Evolutionary conservation across 495 filamentous ascomycete species (phyloP).

Genomic region (Penicillium cosmopolitanum): DNA sequence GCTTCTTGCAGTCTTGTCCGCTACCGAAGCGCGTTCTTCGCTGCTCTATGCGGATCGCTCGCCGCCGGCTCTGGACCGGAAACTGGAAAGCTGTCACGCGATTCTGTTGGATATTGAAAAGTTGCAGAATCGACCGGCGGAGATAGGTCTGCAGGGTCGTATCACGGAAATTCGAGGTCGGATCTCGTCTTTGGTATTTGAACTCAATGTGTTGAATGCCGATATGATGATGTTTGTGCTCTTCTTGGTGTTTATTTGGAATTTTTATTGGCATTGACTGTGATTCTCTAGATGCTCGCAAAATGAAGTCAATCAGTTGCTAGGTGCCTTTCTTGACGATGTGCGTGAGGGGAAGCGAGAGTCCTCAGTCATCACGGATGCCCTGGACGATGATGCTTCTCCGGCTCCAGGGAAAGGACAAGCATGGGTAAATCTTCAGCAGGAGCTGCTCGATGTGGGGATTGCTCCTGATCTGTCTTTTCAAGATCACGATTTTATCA

Average conservation of each 20-base stretch:
- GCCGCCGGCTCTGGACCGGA: constrained; percentile 3
- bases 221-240: constrained; percentile 28
- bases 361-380: constrained; percentile 1
- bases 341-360: constrained; percentile 13
- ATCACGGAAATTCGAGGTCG: constrained; percentile 20
- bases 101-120: constrained; percentile 20
- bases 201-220: constrained; percentile 21
- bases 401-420: constrained; percentile 5
- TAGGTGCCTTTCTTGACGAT: constrained; percentile 16
- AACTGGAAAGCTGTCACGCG: constrained; percentile 14
- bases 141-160: constrained; percentile 5
- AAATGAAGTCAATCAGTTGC: constrained; percentile 15
- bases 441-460: constrained; percentile 14
- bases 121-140: constrained; percentile 8
- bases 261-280: background rate
- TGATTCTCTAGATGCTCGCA: constrained; percentile 20
- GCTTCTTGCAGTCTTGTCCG: constrained; percentile 11
- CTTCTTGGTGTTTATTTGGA: background rate
- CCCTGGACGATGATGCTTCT: constrained; percentile 7
- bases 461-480: constrained; percentile 12
- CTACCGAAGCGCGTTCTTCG: constrained; percentile 6
- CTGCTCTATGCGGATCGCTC: constrained; percentile 1
- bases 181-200: constrained; percentile 19
- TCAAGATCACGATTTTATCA: constrained; percentile 20
- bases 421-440: constrained; percentile 21